Evolutionary conservation across 805 yeast genomes (phyloP).

Genomic region (Candida caryicola): DNA sequence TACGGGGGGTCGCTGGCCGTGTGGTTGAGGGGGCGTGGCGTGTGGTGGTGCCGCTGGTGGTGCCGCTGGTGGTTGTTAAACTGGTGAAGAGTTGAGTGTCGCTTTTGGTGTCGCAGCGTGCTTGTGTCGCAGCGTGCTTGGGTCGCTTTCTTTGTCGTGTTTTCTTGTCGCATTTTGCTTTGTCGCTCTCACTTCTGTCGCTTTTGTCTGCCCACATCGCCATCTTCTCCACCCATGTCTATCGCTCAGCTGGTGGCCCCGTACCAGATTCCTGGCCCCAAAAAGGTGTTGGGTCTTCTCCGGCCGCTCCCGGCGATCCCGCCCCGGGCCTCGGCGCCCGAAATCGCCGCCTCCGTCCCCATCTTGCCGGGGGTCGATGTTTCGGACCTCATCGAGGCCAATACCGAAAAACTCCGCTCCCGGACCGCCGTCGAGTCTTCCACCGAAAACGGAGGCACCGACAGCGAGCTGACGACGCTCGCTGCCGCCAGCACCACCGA

Average conservation of each 20-base stretch:
- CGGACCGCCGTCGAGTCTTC: constrained; percentile 1
- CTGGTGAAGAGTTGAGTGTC: too few species aligned
- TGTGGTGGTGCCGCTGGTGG: too few species aligned
- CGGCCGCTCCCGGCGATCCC: constrained; percentile 1
- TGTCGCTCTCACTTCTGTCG: too few species aligned
- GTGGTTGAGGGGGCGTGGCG: too few species aligned
- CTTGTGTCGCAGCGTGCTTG: too few species aligned
- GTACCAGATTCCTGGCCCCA: constrained; percentile 1
- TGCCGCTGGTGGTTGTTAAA: too few species aligned
- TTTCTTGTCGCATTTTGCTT: too few species aligned
- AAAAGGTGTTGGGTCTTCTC: constrained; percentile 1
- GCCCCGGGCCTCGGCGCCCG: neutral
- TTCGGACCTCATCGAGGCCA: constrained; percentile 6
- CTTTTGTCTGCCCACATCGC: too few species aligned
- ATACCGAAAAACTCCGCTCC: constrained; percentile 6
- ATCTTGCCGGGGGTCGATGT: constrained; percentile 9
- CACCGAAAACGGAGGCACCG: constrained; percentile 5
- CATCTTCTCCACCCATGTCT: neutral
- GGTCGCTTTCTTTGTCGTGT: too few species aligned
- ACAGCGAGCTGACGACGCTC: neutral
- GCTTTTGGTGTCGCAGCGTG: too few species aligned
- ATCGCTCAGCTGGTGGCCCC: constrained; percentile 3
- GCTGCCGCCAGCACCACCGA: constrained; percentile 14
- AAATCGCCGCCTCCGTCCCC: constrained; percentile 4
- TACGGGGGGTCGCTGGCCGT: too few species aligned